Evolutionary conservation across 192 early-diverging fungal species (phyloP).

Genomic region (Umbelopsis sp.): DNA sequence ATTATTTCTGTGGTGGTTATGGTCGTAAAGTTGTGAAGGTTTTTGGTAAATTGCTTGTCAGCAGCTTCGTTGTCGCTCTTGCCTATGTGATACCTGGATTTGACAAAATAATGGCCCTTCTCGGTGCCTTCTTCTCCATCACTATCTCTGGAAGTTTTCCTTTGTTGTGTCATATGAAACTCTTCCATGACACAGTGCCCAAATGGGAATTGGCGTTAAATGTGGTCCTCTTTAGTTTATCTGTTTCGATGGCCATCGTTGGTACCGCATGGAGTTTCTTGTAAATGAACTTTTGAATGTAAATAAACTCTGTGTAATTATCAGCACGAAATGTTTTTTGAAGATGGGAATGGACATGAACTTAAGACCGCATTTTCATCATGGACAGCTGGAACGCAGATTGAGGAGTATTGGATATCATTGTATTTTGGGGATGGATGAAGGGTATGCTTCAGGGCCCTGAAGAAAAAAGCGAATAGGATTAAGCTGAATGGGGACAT

Average conservation of each 20-base stretch:
- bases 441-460: background rate
- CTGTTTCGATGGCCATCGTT: constrained; percentile 26
- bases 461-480: background rate
- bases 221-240: constrained; percentile 20
- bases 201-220: constrained; percentile 13
- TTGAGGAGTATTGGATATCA: too few species aligned
- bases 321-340: too few species aligned
- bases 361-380: too few species aligned
- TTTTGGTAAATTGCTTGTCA: constrained; percentile 24
- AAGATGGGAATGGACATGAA: too few species aligned
- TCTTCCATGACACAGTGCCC: constrained; percentile 26
- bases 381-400: too few species aligned
- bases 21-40: constrained; percentile 23
- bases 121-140: constrained; percentile 41
- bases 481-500: background rate
- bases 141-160: constrained; percentile 40
- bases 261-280: constrained; percentile 39
- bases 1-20: constrained; percentile 22
- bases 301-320: too few species aligned
- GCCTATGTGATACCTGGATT: constrained; percentile 33
- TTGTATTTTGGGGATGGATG: background rate
- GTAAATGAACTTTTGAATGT: constrained; percentile 3
- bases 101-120: constrained; percentile 30
- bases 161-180: constrained; percentile 34
- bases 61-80: constrained; percentile 21